These are phyloP conservation scores for Aspergillus saccharolyticus DNA, from an alignment of 495 filamentous ascomycete species.

Conservation along the genomic window DNA sequence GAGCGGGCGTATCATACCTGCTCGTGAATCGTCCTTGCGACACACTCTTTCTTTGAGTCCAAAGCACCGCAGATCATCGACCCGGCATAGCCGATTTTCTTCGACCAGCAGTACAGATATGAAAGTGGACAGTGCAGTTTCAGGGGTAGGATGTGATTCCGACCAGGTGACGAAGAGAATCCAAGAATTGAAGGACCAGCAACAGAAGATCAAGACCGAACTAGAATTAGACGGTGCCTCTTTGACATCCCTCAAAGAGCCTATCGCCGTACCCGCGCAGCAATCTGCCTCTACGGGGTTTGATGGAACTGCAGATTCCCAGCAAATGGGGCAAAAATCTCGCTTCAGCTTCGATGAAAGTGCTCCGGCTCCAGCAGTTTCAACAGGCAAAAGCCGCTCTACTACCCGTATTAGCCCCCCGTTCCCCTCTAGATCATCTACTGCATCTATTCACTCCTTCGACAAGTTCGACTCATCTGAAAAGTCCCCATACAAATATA, in stretches of 20 bases:
- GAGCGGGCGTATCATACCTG: conserved; percentile 54
- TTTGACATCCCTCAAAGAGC: conserved; percentile 27
- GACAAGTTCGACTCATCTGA: conserved; percentile 34
- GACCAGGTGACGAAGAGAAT: conserved; percentile 47
- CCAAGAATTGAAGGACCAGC: conserved; percentile 48
- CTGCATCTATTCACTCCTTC: conserved; percentile 36
- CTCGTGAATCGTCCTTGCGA: conserved; percentile 62
- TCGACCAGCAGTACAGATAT: conserved; percentile 37
- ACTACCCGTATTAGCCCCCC: conserved; percentile 41
- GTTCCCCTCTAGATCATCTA: conserved; percentile 42
- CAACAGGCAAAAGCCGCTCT: conserved; percentile 47
- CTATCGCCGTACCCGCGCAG: conserved; percentile 23
- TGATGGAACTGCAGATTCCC: conserved; percentile 17
- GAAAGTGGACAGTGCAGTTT: conserved; percentile 28
- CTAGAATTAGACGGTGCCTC: conserved; percentile 32
- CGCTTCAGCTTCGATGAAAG: conserved; percentile 48
- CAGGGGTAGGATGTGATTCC: conserved; percentile 32
- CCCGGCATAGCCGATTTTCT: conserved; percentile 37
- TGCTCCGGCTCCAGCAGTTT: conserved; percentile 64
- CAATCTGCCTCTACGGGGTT: conserved; percentile 23
- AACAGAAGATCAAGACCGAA: conserved; percentile 41
- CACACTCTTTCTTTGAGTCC: conserved; percentile 44
- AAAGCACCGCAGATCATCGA: conserved; percentile 27
- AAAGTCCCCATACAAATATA: conserved; percentile 30
- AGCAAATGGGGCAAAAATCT: conserved; percentile 20